These are phyloP conservation scores for Vitis rupestris DNA, from an alignment of 164 flowering plant species.

Conservation along the genomic window DNA sequence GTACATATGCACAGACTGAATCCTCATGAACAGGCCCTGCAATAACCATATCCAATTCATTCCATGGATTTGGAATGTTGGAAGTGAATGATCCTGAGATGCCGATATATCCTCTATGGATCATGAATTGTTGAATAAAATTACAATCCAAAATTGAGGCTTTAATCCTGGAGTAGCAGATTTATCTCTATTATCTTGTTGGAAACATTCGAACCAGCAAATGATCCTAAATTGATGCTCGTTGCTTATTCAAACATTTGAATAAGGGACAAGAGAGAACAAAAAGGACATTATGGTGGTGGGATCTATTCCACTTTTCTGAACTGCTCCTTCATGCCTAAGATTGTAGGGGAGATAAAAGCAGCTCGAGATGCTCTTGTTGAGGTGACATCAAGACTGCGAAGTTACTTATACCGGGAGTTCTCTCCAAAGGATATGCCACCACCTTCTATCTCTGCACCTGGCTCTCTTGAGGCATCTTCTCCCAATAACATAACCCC, in stretches of 20 bases:
- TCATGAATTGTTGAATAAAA: background rate
- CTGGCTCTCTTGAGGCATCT: slow-evolving; percentile 37
- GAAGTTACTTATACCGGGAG: slow-evolving; percentile 64
- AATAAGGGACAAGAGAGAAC: no score
- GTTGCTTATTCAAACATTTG: no score
- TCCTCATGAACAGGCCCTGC: slow-evolving; percentile 1
- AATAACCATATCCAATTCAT: background rate
- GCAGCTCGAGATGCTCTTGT: slow-evolving; percentile 90
- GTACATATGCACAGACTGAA: background rate
- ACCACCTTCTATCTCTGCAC: slow-evolving; percentile 28
- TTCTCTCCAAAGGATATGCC: slow-evolving; percentile 52
- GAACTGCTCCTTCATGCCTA: slow-evolving; percentile 7
- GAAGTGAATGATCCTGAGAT: background rate
- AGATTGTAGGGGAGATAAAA: slow-evolving; percentile 93
- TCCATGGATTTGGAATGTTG: background rate
- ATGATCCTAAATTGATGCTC: no score
- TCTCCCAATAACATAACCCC: slow-evolving; percentile 37
- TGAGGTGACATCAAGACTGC: slow-evolving; percentile 75
- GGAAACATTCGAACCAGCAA: no score
- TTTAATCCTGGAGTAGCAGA: no score
- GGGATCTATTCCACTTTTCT: background rate
- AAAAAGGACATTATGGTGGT: no score
- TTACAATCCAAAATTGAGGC: no score
- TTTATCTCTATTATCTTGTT: no score
- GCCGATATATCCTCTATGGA: background rate